These are phyloP conservation scores for Beauveria rudraprayagi DNA, from an alignment of 2,329 filamentous ascomycete genomes.

Conservation along the genomic window DNA sequence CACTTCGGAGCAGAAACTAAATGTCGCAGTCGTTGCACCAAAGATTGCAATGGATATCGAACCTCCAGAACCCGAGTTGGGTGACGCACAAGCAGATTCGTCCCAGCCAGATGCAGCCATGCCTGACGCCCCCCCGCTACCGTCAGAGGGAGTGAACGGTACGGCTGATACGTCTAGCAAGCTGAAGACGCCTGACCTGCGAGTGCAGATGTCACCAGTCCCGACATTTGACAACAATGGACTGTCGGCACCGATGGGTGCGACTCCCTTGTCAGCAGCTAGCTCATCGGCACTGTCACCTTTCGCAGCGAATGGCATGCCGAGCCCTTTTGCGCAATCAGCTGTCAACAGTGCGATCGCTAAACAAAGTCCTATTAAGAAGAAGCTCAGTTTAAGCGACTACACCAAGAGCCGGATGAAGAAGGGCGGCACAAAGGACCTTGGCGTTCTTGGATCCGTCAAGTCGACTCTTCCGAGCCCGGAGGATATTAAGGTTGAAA, in stretches of 20 bases:
- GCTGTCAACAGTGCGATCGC: constrained; percentile 35
- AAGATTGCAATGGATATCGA: neutral
- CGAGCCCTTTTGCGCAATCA: constrained; percentile 35
- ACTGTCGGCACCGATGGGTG: constrained; percentile 25
- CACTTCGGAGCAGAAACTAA: constrained; percentile 25
- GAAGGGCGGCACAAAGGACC: constrained; percentile 38
- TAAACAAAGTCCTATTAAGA: constrained; percentile 54
- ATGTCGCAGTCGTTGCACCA: constrained; percentile 12
- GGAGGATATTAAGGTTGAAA: constrained; percentile 29
- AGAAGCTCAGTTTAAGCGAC: constrained; percentile 59
- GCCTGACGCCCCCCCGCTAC: neutral
- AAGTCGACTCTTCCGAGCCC: constrained; percentile 29
- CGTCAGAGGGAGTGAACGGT: constrained; percentile 12
- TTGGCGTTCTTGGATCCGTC: constrained; percentile 20
- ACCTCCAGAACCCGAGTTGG: constrained; percentile 15
- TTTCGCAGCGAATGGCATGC: constrained; percentile 31
- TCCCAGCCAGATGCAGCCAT: constrained; percentile 4
- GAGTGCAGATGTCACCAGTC: constrained; percentile 50
- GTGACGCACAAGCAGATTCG: neutral
- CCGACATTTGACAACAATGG: constrained; percentile 39
- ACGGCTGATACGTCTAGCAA: constrained; percentile 18
- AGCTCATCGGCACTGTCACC: constrained; percentile 42
- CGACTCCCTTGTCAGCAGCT: constrained; percentile 40
- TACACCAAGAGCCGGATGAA: constrained; percentile 50
- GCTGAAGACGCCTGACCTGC: constrained; percentile 37